A percentile compares a stretch with the other conserved stretches of the same genome.
These are phyloP conservation scores for Moesziomyces antarcticus DNA, from an alignment of 1,284 basidiomycete genomes.

Conservation along the genomic window DNA sequence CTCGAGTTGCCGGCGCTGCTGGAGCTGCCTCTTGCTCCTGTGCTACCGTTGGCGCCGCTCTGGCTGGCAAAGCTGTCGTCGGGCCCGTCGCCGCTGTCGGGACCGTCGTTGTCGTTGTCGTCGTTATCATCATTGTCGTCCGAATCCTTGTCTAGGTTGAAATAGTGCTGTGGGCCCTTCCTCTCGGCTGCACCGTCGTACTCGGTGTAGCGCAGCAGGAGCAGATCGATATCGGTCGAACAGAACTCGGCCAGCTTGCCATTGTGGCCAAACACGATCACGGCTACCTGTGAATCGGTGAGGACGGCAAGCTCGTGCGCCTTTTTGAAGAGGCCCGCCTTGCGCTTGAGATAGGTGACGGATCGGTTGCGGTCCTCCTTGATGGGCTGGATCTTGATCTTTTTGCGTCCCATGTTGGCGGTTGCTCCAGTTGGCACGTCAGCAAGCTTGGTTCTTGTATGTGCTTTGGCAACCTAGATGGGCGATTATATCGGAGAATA, in stretches of 20 bases:
- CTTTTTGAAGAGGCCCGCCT: slow-evolving; percentile 89
- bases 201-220: slow-evolving; percentile 58
- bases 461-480: no score
- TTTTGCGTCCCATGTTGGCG: slow-evolving; percentile 79
- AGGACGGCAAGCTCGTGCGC: slow-evolving; percentile 86
- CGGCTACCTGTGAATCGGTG: slow-evolving; percentile 77
- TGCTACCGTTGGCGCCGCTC: slow-evolving; percentile 8
- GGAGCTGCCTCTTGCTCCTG: background rate
- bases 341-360: slow-evolving; percentile 91
- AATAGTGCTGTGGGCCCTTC: slow-evolving; percentile 46
- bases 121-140: slow-evolving; percentile 40
- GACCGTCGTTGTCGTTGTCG: slow-evolving; percentile 22
- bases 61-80: slow-evolving; percentile 11
- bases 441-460: no score
- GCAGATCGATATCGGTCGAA: slow-evolving; percentile 58
- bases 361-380: slow-evolving; percentile 88
- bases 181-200: slow-evolving; percentile 42
- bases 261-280: slow-evolving; percentile 75
- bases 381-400: slow-evolving; percentile 89
- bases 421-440: no score
- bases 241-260: slow-evolving; percentile 64
- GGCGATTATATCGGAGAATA: no score
- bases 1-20: slow-evolving; percentile 7
- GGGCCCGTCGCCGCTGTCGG: slow-evolving; percentile 13
- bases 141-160: slow-evolving; percentile 41